Evolutionary conservation across 306 rosid genomes (phyloP), one percentile per base, ranked within the genome.

Genomic region (Glycyrrhiza uralensis): DNA sequence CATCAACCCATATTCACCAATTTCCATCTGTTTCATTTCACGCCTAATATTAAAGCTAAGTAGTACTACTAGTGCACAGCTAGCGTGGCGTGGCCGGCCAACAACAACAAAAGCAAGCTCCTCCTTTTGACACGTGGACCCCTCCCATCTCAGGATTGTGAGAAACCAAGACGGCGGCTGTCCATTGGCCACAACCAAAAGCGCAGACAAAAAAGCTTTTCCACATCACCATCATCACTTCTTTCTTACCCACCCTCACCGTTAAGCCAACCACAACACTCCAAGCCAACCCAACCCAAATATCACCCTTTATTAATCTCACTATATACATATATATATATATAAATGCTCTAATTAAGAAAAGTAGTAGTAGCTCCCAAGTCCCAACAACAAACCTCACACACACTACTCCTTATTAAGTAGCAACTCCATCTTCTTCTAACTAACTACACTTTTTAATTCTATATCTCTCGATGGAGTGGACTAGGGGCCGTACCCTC

Each of bases 401-500:
- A 32, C 12, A 23, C n/a, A 30, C n/a, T 45, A 49, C n/a, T 44
- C 57, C 4, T 7, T 66, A 12, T 8, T 41, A 1, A 1, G n/a
- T n/a, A n/a, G n/a, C n/a, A n/a, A 10, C 5, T 45, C 8, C 9
- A 11, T 15, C 9, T 11, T 19, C 6, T 2, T 2, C 0, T 15
- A 18, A 7, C 75, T 32, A 14, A 23, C 35, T 17, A 35, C 3
- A 32, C 35, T 17, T 19, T 42, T 19, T 13, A 4, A n/a, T 28
- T 35, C 11, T n/a, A 17, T 6, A 7, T 18, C 39, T 59, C 35
- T 24, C 3, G 3, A 90, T 93, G 97, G 86, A 69, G 17, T 94
- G 97, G 97, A 84, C 54, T 0, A 88, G 96, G 32, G 97, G 96
- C 1, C 65, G 45, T 47, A 79, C 61, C 54, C 58, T 94, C 2